Percentiles rank a stretch among this genome's conserved stretches.
Evolutionary conservation across 2,329 filamentous ascomycete species (phyloP).

Genomic region (Colletotrichum costaricense): DNA sequence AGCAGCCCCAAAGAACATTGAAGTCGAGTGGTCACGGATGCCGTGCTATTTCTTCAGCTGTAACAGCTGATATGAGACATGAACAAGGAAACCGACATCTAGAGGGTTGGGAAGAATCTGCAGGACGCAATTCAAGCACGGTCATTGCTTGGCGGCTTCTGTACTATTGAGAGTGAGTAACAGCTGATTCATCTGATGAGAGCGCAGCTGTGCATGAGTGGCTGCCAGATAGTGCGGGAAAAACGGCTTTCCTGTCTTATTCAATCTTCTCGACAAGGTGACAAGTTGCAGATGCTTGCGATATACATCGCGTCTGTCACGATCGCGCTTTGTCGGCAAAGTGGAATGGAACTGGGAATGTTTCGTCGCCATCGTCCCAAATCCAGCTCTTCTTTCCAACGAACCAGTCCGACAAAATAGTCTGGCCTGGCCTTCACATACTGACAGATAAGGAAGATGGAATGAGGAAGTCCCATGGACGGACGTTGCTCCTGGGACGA

Average conservation of each 20-base stretch:
- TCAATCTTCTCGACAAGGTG: background rate
- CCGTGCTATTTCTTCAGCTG: background rate
- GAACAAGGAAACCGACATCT: background rate
- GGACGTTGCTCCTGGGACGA: background rate
- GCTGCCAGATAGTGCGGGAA: background rate
- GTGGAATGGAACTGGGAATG: background rate
- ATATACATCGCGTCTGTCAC: background rate
- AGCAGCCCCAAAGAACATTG: no score
- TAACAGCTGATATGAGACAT: background rate
- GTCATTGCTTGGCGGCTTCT: background rate
- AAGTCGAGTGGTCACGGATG: background rate
- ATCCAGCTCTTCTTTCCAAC: background rate
- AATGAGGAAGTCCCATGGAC: background rate
- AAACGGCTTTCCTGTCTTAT: background rate
- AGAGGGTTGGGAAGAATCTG: background rate
- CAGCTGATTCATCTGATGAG: conserved; percentile 8
- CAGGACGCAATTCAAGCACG: background rate
- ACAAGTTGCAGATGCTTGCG: background rate
- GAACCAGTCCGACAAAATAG: background rate
- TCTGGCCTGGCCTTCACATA: background rate
- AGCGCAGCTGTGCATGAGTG: background rate
- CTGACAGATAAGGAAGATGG: background rate
- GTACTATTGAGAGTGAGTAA: background rate
- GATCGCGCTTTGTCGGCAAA: background rate
- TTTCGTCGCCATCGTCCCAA: background rate